Evolutionary conservation across 768 basidiomycete genomes (phyloP), one percentile per base, ranked within the genome.

Genomic region (Mycena epipterygia): DNA sequence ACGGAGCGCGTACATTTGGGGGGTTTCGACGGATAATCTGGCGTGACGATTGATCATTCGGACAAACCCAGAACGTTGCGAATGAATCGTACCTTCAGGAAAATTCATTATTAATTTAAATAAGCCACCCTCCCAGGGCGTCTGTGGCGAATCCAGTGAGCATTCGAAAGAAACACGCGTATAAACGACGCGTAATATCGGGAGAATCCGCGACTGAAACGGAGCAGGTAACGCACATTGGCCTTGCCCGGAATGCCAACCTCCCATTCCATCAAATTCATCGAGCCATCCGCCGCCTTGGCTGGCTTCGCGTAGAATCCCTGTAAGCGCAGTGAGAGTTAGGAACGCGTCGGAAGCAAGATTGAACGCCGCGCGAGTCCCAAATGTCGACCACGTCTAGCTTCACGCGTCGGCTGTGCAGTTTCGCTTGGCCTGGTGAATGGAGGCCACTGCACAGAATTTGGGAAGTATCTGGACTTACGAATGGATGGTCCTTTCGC

Each of bases 241-340:
- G 87, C 72, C 83, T 98, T 99, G 32, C 98, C 98, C 21, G 98
- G 98, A 75, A 99, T 99, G 27, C 98, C 98, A 2, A 98, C 96
- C 79, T 99, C 98, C 98, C 98, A 99, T 79, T 95, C 91, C 90
- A 99, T 90, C 55, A 99, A 86, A 81, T 99, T 97, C 91, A 98
- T 92, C 3, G 96, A 93, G 21, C 97, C 96, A 82, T 99, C 98
- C 27, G 90, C 79, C 23, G 91, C 88, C 83, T 99, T 99, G 51
- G 89, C 85, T 27, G 98, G 98, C 79, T 95, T 94, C 44, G 98
- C 98, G 78, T 93, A 99, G 85, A 99, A 99, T 74, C 97, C 97
- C 97, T 99, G 77, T 17, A 63, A 73, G 53, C 60, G 42, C 17
- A 30, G 58, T 73, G 44, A 73, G 72, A 69, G 35, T 70, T 39